phyloP scores from a whole-genome alignment of 1,284 basidiomycete species.

The Apiotrichum veenhuisii region DNA sequence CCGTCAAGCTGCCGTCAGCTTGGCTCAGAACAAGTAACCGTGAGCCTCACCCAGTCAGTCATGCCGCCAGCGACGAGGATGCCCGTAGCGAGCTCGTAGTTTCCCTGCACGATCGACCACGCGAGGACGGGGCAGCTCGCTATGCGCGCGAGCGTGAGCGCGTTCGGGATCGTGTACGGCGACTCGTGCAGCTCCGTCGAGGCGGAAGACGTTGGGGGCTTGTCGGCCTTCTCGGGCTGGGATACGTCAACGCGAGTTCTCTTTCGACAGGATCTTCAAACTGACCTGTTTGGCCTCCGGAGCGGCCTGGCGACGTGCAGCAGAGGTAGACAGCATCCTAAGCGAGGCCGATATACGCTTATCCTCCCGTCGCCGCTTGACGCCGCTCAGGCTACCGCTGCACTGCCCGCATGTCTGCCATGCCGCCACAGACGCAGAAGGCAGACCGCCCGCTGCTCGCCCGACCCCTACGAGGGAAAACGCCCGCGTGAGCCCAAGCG shows the following conservation, averaged over 20 bases:
- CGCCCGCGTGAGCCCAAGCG: not conserved
- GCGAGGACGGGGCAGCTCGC: conserved; percentile 82
- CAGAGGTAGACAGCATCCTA: not conserved
- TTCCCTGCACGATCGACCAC: conserved; percentile 81
- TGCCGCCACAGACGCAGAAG: not conserved
- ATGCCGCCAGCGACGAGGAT: conserved; percentile 83
- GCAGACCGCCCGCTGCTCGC: no score
- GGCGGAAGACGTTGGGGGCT: not conserved
- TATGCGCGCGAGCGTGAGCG: conserved; percentile 83
- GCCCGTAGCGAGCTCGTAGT: conserved; percentile 73
- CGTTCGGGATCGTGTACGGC: conserved; percentile 91
- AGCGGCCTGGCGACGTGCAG: not conserved
- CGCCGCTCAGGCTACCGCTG: not conserved
- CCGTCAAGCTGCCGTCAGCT: conserved; percentile 69
- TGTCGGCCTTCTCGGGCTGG: not conserved
- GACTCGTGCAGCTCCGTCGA: conserved; percentile 62
- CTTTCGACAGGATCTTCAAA: no score
- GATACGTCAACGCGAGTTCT: not conserved
- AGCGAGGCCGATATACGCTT: not conserved
- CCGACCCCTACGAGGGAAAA: not conserved
- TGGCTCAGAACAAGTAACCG: no score
- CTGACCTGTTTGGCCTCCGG: not conserved
- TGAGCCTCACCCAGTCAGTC: conserved; percentile 75
- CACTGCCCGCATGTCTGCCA: not conserved
- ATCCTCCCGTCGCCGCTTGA: not conserved